Percentiles rank a stretch among this genome's conserved stretches.
Conservation (phyloP, 1,284 basidiomycete species). For the Trichosporon inkin region DNA sequence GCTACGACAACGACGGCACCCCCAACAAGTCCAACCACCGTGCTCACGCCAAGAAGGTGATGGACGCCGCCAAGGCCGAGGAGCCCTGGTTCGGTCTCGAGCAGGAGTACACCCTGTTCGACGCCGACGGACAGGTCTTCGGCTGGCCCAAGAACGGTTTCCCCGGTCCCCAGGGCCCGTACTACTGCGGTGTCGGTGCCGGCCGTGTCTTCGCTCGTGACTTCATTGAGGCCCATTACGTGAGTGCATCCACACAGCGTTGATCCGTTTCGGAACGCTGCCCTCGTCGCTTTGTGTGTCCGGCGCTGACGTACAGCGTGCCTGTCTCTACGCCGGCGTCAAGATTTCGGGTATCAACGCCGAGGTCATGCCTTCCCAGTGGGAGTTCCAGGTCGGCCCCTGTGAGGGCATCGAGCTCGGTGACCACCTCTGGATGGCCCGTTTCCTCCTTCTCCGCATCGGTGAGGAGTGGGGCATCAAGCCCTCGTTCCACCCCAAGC, state of each 20-base stretch:
- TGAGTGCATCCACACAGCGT: slow-evolving; percentile 23
- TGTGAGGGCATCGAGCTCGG: slow-evolving; percentile 98
- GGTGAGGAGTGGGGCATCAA: slow-evolving; percentile 98
- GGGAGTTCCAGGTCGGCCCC: slow-evolving; percentile 99
- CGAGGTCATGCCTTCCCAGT: slow-evolving; percentile 99
- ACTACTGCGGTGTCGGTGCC: slow-evolving; percentile 98
- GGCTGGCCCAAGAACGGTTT: slow-evolving; percentile 99
- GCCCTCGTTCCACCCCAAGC: slow-evolving; percentile 96
- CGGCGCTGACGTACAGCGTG: slow-evolving; percentile 38
- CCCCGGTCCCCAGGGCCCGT: slow-evolving; percentile 98
- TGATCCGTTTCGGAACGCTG: slow-evolving; percentile 1
- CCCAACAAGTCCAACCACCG: slow-evolving; percentile 97
- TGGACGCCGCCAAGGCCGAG: slow-evolving; percentile 76
- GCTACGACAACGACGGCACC: slow-evolving; percentile 98
- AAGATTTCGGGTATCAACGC: slow-evolving; percentile 99
- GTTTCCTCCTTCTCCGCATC: slow-evolving; percentile 85
- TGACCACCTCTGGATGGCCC: slow-evolving; percentile 96
- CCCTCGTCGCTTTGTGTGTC: not conserved
- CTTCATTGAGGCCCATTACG: slow-evolving; percentile 97
- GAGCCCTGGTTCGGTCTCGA: slow-evolving; percentile 98
- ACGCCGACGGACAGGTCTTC: slow-evolving; percentile 82
- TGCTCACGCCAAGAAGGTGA: slow-evolving; percentile 82
- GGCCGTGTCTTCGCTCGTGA: slow-evolving; percentile 98
- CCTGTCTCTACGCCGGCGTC: slow-evolving; percentile 91
- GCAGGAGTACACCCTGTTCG: slow-evolving; percentile 99